These are phyloP conservation scores for Athelia psychrophila DNA, from an alignment of 1,284 basidiomycete species.

Conservation along the genomic window DNA sequence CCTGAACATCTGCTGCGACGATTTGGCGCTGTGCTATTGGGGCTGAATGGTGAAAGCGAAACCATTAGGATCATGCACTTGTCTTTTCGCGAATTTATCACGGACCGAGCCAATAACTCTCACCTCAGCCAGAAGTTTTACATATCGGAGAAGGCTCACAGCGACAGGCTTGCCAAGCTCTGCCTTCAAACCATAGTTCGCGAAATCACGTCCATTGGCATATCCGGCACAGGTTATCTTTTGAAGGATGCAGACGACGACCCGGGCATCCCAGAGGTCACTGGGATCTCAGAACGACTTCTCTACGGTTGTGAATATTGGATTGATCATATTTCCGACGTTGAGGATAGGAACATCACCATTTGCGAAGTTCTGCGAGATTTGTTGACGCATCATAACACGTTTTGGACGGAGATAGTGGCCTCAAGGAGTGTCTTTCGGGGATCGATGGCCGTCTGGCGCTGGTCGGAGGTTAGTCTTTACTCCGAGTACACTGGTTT, in stretches of 20 bases:
- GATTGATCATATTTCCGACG: not conserved
- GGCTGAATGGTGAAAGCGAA: not conserved
- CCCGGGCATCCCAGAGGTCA: not conserved
- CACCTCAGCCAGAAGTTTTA: not conserved
- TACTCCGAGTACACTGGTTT: not conserved
- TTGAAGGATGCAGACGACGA: not conserved
- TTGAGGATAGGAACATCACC: not conserved
- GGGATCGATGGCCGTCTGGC: not conserved
- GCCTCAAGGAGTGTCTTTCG: not conserved
- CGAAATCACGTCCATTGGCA: not conserved
- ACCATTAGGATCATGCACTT: not conserved
- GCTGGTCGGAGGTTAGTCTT: not conserved
- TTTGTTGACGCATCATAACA: not conserved
- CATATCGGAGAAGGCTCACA: not conserved
- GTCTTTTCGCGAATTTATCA: not conserved
- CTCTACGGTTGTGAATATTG: not conserved
- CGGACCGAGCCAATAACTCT: not conserved
- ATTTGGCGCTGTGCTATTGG: not conserved
- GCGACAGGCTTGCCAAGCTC: not conserved
- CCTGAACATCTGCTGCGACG: no score
- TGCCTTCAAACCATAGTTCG: not conserved
- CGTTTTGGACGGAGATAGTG: not conserved
- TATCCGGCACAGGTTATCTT: not conserved
- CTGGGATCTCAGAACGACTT: not conserved
- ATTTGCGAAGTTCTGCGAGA: not conserved